Percentiles rank a stretch among this genome's conserved stretches.
phyloP scores from a whole-genome alignment of 2,329 filamentous ascomycete species.

The Trichoderma guizhouense region DNA sequence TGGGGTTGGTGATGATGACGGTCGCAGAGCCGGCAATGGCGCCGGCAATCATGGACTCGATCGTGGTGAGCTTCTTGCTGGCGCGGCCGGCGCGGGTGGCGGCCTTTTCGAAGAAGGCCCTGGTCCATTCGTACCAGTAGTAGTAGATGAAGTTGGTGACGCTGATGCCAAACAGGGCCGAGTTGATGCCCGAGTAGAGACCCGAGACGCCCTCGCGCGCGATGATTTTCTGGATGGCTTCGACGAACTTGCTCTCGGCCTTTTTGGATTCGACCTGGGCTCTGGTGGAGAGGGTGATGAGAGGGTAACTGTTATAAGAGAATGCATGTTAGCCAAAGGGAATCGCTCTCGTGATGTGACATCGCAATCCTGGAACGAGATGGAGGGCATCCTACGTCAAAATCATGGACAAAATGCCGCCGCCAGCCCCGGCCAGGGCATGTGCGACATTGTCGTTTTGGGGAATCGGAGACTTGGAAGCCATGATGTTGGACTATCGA shows the following conservation, averaged over 20 bases:
- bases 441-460: conserved; percentile 97
- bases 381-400: conserved; percentile 64
- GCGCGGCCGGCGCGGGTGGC: conserved; percentile 69
- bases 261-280: conserved; percentile 97
- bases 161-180: conserved; percentile 93
- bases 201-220: conserved; percentile 86
- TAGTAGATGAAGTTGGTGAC: conserved; percentile 99
- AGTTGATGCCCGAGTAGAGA: conserved; percentile 89
- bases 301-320: conserved; percentile 71
- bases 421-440: conserved; percentile 87
- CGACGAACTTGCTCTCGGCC: conserved; percentile 77
- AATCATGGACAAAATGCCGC: conserved; percentile 91
- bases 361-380: background rate
- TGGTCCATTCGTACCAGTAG: conserved; percentile 99
- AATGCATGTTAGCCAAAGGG: background rate
- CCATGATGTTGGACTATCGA: conserved; percentile 24
- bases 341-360: background rate
- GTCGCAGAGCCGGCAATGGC: conserved; percentile 92
- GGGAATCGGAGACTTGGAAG: conserved; percentile 63
- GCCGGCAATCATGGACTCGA: conserved; percentile 93
- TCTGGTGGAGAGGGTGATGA: conserved; percentile 95
- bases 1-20: conserved; percentile 94
- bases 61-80: conserved; percentile 78
- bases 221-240: conserved; percentile 81
- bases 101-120: conserved; percentile 77